These are phyloP conservation scores for Blumeria graminis DNA, from an alignment of 2,329 filamentous ascomycete species.

Conservation along the genomic window DNA sequence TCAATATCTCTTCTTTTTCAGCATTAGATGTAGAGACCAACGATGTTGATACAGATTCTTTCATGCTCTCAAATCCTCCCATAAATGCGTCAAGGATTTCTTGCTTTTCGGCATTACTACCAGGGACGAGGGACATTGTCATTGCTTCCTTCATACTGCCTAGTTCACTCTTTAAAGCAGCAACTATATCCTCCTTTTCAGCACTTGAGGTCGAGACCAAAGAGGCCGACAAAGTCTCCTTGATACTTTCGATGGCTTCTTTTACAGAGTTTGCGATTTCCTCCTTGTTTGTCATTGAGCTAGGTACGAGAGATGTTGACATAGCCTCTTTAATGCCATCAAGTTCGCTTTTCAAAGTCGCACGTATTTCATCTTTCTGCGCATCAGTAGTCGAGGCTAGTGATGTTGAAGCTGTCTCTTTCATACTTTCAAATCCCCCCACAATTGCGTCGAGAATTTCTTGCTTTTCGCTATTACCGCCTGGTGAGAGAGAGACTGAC, in stretches of 20 bases:
- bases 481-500: conserved; percentile 28
- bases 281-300: conserved; percentile 15
- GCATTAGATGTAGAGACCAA: conserved; percentile 2
- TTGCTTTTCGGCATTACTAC: not conserved
- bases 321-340: conserved; percentile 35
- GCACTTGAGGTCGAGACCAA: not conserved
- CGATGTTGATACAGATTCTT: not conserved
- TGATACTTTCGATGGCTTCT: conserved; percentile 9
- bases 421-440: conserved; percentile 40
- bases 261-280: not conserved
- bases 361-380: conserved; percentile 57
- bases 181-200: not conserved
- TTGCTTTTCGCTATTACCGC: conserved; percentile 26
- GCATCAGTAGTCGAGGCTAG: conserved; percentile 16
- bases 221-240: conserved; percentile 19
- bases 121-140: not conserved
- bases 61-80: conserved; percentile 30
- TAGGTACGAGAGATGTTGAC: conserved; percentile 24
- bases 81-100: conserved; percentile 34
- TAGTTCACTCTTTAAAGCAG: conserved; percentile 23
- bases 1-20: conserved; percentile 1
- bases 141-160: not conserved
- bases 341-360: conserved; percentile 61
- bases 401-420: conserved; percentile 26
- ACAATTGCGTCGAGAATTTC: conserved; percentile 51